Base-by-base conservation (phyloP, 2,329 filamentous ascomycete species). In the Pseudocercospora crystallina region DNA sequence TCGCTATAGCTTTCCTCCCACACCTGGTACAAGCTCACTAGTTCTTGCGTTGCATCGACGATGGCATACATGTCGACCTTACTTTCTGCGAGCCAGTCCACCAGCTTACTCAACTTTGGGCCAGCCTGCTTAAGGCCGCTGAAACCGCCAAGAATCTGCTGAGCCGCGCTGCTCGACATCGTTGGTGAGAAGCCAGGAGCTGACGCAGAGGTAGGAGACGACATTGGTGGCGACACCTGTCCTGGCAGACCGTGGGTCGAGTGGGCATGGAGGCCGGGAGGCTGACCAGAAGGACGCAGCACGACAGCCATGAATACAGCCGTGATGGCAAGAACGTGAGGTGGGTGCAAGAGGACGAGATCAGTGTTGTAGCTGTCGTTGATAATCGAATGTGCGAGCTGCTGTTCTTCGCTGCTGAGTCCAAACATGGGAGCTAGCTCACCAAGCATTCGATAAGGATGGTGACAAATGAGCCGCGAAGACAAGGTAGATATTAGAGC, bases 361-460 rank as follows among this genome's bases (percentile, higher is more conserved):
- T 96, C 91, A 7, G 91, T 96, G 71, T 95, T 85, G 73, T 89
- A 96, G 68, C 89, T 87, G 69, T 96, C 91, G 71, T 96, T 96
- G 67, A 96, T 85, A 54, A 96, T 83, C 1, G 84, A 87, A 76
- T 87, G 87, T 29, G 90, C 88, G 30, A 95, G 78, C 39, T 83
- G 80, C 26, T 83, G 78, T 65, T 96, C 91, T 56, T 96, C 91
- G 50, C 83, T 80, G n/a, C 81, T 82, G 37, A 96, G 76, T 40
- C 77, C 75, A 51, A 96, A 80, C 51, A 87, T 82, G 45, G 76
- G 74, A 58, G 89, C 84, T 37, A 95, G 76, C 37, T 85, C 83
- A 4, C 80, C 80, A 29, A 96, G 76, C 35, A 86, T 90, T 47
- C 90, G 87, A 71, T 96, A 96, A 0, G 91, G 91, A 65, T 96